Evolutionary conservation across 2,329 filamentous ascomycete species (phyloP), one percentile per base, ranked within the genome.

Genomic region (Aureobasidium sp.): DNA sequence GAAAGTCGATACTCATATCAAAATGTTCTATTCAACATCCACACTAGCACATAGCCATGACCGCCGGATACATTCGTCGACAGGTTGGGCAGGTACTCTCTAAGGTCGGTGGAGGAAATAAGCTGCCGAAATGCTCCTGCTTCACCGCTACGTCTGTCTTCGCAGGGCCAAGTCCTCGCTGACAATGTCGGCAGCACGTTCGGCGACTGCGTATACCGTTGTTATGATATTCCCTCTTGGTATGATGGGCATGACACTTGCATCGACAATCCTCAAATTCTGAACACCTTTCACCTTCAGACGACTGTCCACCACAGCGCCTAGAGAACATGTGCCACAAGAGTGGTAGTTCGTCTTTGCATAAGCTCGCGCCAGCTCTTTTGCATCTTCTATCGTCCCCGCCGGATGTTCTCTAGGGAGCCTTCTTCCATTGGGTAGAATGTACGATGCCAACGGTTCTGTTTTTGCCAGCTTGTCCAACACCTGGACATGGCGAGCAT

Each of bases 251-350:
- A 77, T 72, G n/a, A 78, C 66, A 21, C 73, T 71, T 5, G 74
- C 75, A 66, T 79, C 76, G 3, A 77, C 74, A 29, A 78, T 71
- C 47, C 76, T 71, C 48, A 78, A 62, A 59, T 75, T 75, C 37
- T 65, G 45, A 1, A 66, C 63, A 1, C 69, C 69, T 44, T 68
- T 66, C 7, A 71, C 69, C 25, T 59, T 57, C 36, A 69, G 58
- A 27, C 63, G 64, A 21, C 49, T 36, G 62, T 69, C 67, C 6
- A 71, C 67, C 1, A 72, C 69, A 7, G 65, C 67, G 16, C 66
- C 66, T 62, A 69, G 73, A 1, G 75, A 69, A 50, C 75, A 77
- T 0, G 75, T 78, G 1, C 76, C 77, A 21, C 69, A 71, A 15
- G 74, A 72, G 65, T 78, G 76, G 67, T 74, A 78, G 59, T 67